Evolutionary conservation across 108 stramenopile genomes (phyloP).

Genomic region (Tribonema minus): DNA sequence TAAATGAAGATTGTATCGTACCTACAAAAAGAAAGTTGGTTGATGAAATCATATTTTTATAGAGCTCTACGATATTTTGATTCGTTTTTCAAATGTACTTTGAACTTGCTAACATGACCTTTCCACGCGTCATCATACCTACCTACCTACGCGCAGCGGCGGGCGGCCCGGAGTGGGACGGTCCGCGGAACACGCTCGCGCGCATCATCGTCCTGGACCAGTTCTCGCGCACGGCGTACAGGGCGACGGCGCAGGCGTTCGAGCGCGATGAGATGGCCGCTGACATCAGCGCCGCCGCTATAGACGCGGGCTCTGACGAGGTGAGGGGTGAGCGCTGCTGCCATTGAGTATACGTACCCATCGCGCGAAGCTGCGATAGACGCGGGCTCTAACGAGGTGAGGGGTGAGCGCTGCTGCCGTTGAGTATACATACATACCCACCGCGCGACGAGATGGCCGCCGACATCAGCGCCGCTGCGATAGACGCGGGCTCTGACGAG

Average conservation of each 20-base stretch:
- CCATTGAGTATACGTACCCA: too few relatives aligned
- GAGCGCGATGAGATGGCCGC: conserved; percentile 25
- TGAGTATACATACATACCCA: neutral
- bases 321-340: neutral
- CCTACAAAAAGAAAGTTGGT: too few relatives aligned
- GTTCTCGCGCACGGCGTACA: conserved; percentile 35
- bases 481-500: neutral
- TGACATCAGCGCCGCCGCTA: neutral
- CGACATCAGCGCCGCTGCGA: neutral
- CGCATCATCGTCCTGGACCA: conserved; percentile 18
- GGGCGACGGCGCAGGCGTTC: conserved; percentile 32
- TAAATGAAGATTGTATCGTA: too few relatives aligned
- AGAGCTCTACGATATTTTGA: neutral
- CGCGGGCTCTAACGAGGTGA: neutral
- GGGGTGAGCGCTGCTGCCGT: neutral
- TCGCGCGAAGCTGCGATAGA: neutral
- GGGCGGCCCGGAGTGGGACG: conserved; percentile 14
- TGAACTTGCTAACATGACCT: neutral
- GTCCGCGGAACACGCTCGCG: neutral
- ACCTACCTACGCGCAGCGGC: neutral
- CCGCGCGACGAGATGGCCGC: conserved; percentile 26
- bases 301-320: neutral
- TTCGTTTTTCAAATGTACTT: neutral
- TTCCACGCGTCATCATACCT: neutral
- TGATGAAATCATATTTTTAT: neutral